A percentile compares a stretch with the other conserved stretches of the same genome.
These are phyloP conservation scores for Quercus robur DNA, from an alignment of 306 rosid species.

Conservation along the genomic window DNA sequence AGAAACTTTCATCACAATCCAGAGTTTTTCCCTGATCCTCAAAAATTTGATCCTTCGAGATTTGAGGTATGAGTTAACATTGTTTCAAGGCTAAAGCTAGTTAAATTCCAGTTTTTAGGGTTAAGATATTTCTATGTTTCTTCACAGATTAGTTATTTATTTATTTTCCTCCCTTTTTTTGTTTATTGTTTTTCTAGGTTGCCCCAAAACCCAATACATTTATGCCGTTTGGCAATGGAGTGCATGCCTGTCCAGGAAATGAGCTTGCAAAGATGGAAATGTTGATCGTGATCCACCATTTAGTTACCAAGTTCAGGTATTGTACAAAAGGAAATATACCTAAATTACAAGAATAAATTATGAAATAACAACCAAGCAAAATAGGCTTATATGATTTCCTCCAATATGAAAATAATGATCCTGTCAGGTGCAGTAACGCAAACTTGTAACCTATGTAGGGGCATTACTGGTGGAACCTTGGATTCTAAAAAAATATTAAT, in stretches of 20 bases:
- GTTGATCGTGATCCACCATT: conserved; percentile 74
- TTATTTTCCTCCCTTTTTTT: neutral
- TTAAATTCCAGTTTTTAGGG: neutral
- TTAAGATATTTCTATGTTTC: neutral
- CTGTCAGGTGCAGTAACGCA: neutral
- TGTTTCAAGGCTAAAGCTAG: conserved; percentile 7
- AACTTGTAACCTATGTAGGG: too few relatives aligned
- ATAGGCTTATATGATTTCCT: neutral
- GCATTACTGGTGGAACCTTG: too few relatives aligned
- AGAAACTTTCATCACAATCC: conserved; percentile 89
- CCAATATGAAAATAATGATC: neutral
- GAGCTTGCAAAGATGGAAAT: conserved; percentile 93
- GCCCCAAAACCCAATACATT: conserved; percentile 88
- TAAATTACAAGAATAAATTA: neutral
- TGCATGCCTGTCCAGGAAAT: conserved; percentile 93
- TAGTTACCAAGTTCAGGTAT: conserved; percentile 85
- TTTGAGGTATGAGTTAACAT: conserved; percentile 64
- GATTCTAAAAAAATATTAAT: too few relatives aligned
- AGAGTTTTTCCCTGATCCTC: conserved; percentile 69
- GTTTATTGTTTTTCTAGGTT: conserved; percentile 32
- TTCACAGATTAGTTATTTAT: neutral
- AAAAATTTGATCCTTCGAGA: conserved; percentile 77
- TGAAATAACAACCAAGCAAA: too few relatives aligned
- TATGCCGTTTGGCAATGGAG: conserved; percentile 95
- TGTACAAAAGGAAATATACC: neutral